These are phyloP conservation scores for Suillus clintonianus DNA, from an alignment of 768 basidiomycete genomes.

Conservation along the genomic window DNA sequence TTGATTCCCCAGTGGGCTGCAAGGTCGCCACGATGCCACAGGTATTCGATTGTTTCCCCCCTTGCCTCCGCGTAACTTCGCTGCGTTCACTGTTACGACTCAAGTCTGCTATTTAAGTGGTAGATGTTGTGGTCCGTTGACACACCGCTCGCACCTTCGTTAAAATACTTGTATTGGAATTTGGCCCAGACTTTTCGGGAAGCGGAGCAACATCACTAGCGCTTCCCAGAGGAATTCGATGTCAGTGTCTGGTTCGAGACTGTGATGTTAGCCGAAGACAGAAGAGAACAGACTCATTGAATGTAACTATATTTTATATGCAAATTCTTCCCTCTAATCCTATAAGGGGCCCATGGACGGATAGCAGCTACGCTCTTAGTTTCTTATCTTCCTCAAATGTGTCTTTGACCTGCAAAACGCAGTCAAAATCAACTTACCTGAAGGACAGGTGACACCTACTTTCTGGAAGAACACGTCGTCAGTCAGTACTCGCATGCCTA, in stretches of 20 bases:
- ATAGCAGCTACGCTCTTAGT: conserved; percentile 4
- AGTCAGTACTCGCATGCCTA: conserved; percentile 60
- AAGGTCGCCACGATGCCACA: neutral
- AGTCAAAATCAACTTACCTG: neutral
- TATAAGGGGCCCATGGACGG: neutral
- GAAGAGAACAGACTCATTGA: neutral
- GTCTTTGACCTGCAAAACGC: too few species aligned
- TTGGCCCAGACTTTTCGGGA: too few species aligned
- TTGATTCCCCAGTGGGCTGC: neutral
- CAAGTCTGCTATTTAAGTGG: neutral
- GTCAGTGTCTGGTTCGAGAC: neutral
- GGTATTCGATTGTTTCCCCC: neutral
- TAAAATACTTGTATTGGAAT: too few species aligned
- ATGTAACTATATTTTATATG: neutral
- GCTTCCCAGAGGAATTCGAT: neutral
- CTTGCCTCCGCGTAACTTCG: neutral
- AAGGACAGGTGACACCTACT: conserved; percentile 34
- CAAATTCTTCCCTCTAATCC: neutral
- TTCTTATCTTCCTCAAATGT: conserved; percentile 45
- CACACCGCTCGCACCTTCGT: too few species aligned
- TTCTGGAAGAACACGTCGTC: conserved; percentile 60
- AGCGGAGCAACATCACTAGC: neutral
- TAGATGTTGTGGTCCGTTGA: too few species aligned
- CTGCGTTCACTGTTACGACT: neutral
- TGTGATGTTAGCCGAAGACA: neutral